These are phyloP conservation scores for Rhipidocladum racemiflorum DNA, from an alignment of 176 grass and related monocot genomes.

Conservation along the genomic window DNA sequence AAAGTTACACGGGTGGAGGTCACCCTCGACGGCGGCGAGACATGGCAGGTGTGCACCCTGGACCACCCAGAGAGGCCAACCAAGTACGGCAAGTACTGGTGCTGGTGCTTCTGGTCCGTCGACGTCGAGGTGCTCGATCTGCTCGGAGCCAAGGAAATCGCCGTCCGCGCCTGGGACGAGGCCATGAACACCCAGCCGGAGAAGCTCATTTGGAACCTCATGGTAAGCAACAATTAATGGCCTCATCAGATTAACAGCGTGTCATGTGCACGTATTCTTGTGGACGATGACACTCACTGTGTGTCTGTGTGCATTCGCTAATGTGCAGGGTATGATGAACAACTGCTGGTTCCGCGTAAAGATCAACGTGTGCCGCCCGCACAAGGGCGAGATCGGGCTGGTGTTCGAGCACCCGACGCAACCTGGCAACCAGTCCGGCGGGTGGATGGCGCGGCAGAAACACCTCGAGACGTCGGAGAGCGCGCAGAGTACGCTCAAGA, in stretches of 20 bases:
- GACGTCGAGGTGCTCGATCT: slow-evolving; percentile 66
- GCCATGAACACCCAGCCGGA: slow-evolving; percentile 75
- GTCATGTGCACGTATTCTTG: not conserved
- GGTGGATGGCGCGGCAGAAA: slow-evolving; percentile 70
- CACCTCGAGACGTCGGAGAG: slow-evolving; percentile 37
- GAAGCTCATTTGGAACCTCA: slow-evolving; percentile 83
- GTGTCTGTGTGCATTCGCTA: not conserved
- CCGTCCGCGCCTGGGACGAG: slow-evolving; percentile 89
- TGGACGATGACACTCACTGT: not conserved
- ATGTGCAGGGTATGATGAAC: slow-evolving; percentile 90
- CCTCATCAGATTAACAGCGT: not conserved
- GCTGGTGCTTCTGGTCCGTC: slow-evolving; percentile 95
- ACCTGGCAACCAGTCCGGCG: slow-evolving; percentile 62
- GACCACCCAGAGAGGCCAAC: slow-evolving; percentile 63
- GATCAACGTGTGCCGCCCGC: slow-evolving; percentile 53
- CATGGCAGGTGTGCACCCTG: slow-evolving; percentile 56
- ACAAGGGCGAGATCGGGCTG: slow-evolving; percentile 59
- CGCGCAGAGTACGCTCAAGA: slow-evolving; percentile 46
- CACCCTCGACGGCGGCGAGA: slow-evolving; percentile 73
- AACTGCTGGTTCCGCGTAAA: slow-evolving; percentile 92
- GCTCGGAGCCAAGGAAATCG: slow-evolving; percentile 71
- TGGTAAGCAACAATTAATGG: slow-evolving; percentile 36
- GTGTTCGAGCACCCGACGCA: slow-evolving; percentile 78
- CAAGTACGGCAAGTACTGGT: slow-evolving; percentile 88
- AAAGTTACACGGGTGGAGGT: slow-evolving; percentile 84